Base-by-base conservation (phyloP, 2,329 filamentous ascomycete genomes). In the Clonostachys byssicola region DNA sequence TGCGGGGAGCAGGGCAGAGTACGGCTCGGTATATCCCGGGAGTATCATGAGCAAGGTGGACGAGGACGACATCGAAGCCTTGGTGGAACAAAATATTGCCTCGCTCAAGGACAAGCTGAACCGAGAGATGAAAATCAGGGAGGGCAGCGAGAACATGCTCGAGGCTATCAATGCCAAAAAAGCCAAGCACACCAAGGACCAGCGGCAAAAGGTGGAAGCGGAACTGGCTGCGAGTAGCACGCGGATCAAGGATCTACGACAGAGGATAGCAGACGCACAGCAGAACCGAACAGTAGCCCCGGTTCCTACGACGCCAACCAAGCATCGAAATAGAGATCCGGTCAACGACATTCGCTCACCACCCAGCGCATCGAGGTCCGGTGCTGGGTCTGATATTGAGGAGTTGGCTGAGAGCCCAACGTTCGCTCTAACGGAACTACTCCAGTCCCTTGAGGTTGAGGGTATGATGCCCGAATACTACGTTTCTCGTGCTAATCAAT, bases 51-150 rank as follows among this genome's bases (percentile, higher is more conserved):
- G 83, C 49, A 80, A 78, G 58, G 61, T 80, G 35, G 85, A 86
- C 47, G 85, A 89, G 54, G 81, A 84, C 46, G 80, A 82, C 49
- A 67, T 66, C 59, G 55, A 72, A 56, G 52, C 63, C 14, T 77
- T 76, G 10, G 77, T 83, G 13, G 90, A 95, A 63, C 84, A 90
- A 66, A 80, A 83, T 39, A 83, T 96, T 58, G 80, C 84, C 18
- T 75, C 81, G 45, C 78, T 96, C 52, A 85, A 87, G 59, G 92
- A 96, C 57, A 82, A 86, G 60, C 86, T 99, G 53, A 92, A 91
- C 56, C 92, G 95, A 60, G 95, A 99, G 71, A 85, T 92, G 71
- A 97, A 97, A 75, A 97, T 99, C 63, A 96, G 95, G 67, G 88
- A 92, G 59, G 94, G 94, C 17, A 96, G 92, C 49, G 94, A 99